phyloP scores from a whole-genome alignment of 345 rosid genomes.

The Chamaenerion angustifolium region DNA sequence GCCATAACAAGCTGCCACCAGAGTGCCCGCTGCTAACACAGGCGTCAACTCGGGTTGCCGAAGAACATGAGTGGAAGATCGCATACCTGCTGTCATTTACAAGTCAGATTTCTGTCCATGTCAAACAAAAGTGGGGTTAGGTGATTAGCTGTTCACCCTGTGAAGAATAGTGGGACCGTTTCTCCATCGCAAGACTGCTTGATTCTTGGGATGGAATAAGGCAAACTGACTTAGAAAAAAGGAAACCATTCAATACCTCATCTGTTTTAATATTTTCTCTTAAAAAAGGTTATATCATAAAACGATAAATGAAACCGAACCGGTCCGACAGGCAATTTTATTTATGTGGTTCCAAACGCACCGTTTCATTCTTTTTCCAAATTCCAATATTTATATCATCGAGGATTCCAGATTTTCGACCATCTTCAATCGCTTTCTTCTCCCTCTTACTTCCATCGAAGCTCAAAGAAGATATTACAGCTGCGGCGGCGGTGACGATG shows the following conservation, averaged over 20 bases:
- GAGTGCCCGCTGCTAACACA: conserved; percentile 37
- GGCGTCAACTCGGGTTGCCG: conserved; percentile 63
- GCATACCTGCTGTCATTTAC: conserved; percentile 42
- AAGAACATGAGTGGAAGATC: conserved; percentile 68
- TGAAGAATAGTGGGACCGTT: conserved; percentile 72
- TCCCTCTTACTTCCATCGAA: no score
- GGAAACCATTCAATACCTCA: no score
- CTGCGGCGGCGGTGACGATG: conserved; percentile 10
- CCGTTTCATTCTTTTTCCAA: no score
- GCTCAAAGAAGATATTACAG: conserved; percentile 1
- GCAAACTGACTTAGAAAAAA: conserved; percentile 56
- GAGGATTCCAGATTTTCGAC: neutral
- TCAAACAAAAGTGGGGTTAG: neutral
- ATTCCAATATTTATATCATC: no score
- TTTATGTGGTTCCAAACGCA: no score
- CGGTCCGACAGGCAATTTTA: no score
- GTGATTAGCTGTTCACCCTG: conserved; percentile 32
- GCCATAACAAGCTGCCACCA: conserved; percentile 58
- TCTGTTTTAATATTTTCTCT: no score
- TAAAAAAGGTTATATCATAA: no score
- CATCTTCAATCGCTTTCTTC: neutral
- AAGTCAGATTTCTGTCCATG: conserved; percentile 1
- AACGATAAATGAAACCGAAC: no score
- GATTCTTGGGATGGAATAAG: conserved; percentile 55
- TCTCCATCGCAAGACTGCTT: conserved; percentile 74